Base-by-base conservation (phyloP, 176 grass and related monocot species). In the Eragrostis nindensis region DNA sequence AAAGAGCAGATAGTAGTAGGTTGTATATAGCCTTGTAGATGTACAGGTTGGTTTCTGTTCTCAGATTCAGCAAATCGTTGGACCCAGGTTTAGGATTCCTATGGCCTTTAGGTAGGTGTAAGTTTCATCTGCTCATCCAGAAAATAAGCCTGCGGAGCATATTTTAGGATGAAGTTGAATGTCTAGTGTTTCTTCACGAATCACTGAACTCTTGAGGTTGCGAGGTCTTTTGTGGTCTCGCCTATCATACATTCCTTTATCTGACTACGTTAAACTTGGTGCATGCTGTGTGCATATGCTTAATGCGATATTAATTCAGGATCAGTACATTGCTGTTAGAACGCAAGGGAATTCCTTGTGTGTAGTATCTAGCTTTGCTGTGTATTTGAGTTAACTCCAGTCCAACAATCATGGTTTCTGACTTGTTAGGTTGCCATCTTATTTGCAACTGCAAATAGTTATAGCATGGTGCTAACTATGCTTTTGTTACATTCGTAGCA, bases 401-500 rank as follows among this genome's bases (percentile, higher is more conserved):
- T 38, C 25, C 2, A 26, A 26, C 14, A 59, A 32, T n/a, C 77
- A 47, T 82, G n/a, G 32, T 19, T 68, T 41, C 26, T 46, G 43
- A n/a, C 32, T 43, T 36, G 56, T 63, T 82, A 43, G 13, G 52
- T 70, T 76, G 16, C 30, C 42, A 49, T 42, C 70, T 69, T 60
- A 17, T 76, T 43, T 75, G 43, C n/a, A 26, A 50, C 43, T 75
- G 43, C n/a, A 26, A 50, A 54, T 18, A 19, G 67, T 79, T 52
- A 24, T 24, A 26, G 6, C 57, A 73, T 40, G 66, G 14, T 79
- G 62, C 65, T 68, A 74, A 6, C 30, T 73, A 79, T 17, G 8
- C 54, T 49, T 71, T 1, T 29, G 2, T 13, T 30, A 39, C n/a
- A 2, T 26, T 30, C 26, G 57, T 66, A 42, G 41, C 44, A 22